Percentiles rank a stretch among this genome's conserved stretches.
Conservation (phyloP, 2,329 filamentous ascomycete genomes). For the Cordyceps tenuipes region DNA sequence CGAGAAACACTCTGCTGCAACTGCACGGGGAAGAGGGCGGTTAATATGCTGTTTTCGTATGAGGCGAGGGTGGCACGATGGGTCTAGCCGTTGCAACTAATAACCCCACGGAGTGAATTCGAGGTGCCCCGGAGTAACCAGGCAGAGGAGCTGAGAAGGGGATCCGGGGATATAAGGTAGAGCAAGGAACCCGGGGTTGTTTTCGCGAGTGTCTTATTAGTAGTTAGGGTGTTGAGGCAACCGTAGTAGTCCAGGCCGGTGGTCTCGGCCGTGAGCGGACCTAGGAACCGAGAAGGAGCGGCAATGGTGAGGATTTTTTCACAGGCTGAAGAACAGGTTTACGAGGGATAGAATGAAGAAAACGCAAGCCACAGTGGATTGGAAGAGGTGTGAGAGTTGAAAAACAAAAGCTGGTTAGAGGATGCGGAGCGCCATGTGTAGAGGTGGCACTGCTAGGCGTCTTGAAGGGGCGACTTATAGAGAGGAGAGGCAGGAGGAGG, state of each 20-base stretch:
- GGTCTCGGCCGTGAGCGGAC: slow-evolving; percentile 5
- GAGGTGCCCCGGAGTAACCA: neutral
- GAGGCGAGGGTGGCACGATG: neutral
- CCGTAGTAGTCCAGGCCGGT: neutral
- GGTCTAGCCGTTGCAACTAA: slow-evolving; percentile 6
- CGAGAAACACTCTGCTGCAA: slow-evolving; percentile 3
- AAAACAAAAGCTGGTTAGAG: neutral
- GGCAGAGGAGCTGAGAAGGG: neutral
- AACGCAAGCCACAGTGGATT: slow-evolving; percentile 6
- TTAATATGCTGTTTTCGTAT: slow-evolving; percentile 9
- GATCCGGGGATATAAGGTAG: slow-evolving; percentile 5
- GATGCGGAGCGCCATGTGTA: slow-evolving; percentile 7
- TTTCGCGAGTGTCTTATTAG: neutral
- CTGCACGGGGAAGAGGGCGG: slow-evolving; percentile 10
- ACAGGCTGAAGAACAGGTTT: neutral
- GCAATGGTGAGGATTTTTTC: neutral
- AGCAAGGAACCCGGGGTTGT: neutral
- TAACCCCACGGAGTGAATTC: neutral
- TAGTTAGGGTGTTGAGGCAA: neutral
- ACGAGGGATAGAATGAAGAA: neutral
- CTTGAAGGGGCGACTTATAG: neutral
- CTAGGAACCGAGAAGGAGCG: neutral
- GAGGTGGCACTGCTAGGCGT: neutral
- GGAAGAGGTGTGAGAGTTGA: neutral
- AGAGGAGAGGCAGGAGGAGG: neutral